Conservation (phyloP, 2,329 filamentous ascomycete species). For the Aureobasidium sp. region DNA sequence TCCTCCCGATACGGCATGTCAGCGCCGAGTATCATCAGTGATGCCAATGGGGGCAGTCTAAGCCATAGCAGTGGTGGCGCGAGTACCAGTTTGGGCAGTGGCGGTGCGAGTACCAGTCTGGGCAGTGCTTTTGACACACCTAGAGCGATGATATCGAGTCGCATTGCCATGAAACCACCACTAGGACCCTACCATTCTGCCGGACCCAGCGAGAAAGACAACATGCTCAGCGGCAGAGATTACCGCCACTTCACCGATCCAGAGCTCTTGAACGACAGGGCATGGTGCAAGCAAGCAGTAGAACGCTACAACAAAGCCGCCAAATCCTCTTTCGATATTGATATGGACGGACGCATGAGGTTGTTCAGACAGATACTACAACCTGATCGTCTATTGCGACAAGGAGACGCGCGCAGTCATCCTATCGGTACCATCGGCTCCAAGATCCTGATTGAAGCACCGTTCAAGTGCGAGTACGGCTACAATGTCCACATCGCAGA, state of each 20-base stretch:
- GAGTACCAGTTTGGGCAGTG: neutral
- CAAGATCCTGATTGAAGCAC: conserved; percentile 70
- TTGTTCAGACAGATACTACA: conserved; percentile 65
- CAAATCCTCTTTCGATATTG: conserved; percentile 62
- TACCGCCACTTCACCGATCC: conserved; percentile 68
- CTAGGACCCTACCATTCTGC: neutral
- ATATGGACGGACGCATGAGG: conserved; percentile 54
- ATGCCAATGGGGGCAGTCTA: neutral
- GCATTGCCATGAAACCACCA: neutral
- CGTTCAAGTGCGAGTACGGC: conserved; percentile 89
- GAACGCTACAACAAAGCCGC: conserved; percentile 81
- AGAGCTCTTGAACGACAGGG: conserved; percentile 70
- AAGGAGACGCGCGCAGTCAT: conserved; percentile 32
- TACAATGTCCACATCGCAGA: conserved; percentile 89
- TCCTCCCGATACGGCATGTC: neutral
- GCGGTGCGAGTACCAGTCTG: no score
- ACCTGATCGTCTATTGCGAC: conserved; percentile 38
- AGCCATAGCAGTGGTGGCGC: neutral
- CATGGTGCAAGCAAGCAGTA: conserved; percentile 70
- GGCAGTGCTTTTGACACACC: neutral
- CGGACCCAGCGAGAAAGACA: conserved; percentile 62
- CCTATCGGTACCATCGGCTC: conserved; percentile 59
- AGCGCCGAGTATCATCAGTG: neutral
- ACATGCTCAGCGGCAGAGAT: conserved; percentile 74
- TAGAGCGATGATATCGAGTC: neutral